phyloP scores from a whole-genome alignment of 352 stramenopile genomes.

The Elongisporangium undulatum region DNA sequence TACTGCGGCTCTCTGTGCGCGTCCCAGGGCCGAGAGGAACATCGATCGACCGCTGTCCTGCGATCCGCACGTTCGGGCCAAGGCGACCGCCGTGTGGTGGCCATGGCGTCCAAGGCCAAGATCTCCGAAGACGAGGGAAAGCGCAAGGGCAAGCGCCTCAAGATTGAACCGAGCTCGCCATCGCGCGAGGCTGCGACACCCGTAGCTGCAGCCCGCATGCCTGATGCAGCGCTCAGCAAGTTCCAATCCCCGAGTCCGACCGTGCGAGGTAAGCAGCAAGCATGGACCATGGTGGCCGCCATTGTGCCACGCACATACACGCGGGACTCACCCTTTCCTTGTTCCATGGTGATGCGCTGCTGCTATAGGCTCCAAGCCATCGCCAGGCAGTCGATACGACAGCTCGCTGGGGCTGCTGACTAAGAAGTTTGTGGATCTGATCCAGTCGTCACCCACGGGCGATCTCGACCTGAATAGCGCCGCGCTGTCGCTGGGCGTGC shows the following conservation, averaged over 20 bases:
- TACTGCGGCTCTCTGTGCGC: background rate
- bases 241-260: conserved; percentile 51
- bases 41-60: background rate
- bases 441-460: conserved; percentile 84
- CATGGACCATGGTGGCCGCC: background rate
- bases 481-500: conserved; percentile 70
- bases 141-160: conserved; percentile 60
- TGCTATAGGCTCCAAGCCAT: conserved; percentile 41
- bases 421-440: conserved; percentile 96
- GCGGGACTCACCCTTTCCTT: background rate
- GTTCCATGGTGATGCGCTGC: background rate
- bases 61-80: background rate
- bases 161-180: conserved; percentile 13
- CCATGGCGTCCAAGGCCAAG: conserved; percentile 36
- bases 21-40: background rate
- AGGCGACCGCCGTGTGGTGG: conserved; percentile 1
- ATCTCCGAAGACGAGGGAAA: conserved; percentile 59
- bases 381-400: conserved; percentile 90
- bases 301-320: background rate
- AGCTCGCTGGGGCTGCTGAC: conserved; percentile 95
- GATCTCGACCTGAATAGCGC: conserved; percentile 95
- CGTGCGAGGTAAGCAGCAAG: conserved; percentile 20
- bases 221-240: conserved; percentile 17
- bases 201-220: conserved; percentile 13
- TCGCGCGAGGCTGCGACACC: conserved; percentile 24